phyloP scores from a whole-genome alignment of 1,284 basidiomycete genomes.

The Schizopora paradoxa region DNA sequence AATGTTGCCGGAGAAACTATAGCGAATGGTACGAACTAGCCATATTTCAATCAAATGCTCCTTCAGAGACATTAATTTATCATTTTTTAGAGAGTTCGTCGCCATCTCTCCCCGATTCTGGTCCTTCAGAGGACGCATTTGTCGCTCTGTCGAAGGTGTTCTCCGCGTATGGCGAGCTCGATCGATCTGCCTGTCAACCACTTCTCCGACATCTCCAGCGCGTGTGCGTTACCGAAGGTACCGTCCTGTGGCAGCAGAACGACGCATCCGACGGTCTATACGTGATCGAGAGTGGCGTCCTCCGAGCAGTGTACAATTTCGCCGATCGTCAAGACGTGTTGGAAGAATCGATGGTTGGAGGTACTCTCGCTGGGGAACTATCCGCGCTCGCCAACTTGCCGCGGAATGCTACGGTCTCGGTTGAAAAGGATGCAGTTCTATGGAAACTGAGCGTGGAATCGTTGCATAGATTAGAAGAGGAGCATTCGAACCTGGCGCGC shows the following conservation, averaged over 20 bases:
- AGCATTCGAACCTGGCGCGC: constrained; percentile 60
- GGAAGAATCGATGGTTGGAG: constrained; percentile 89
- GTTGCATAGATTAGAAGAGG: constrained; percentile 56
- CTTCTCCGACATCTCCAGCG: constrained; percentile 74
- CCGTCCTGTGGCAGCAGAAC: constrained; percentile 71
- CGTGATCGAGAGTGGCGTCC: constrained; percentile 78
- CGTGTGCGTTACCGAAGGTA: constrained; percentile 50
- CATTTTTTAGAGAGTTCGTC: neutral
- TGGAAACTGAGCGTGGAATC: constrained; percentile 70
- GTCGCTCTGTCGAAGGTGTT: constrained; percentile 74
- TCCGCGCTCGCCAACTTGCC: constrained; percentile 71
- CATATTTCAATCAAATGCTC: neutral
- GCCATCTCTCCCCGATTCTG: constrained; percentile 15
- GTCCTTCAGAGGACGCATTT: constrained; percentile 46
- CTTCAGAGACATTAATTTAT: neutral
- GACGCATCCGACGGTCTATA: constrained; percentile 80
- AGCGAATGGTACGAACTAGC: constrained; percentile 40
- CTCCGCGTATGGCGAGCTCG: constrained; percentile 55
- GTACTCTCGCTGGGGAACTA: constrained; percentile 86
- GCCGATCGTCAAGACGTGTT: constrained; percentile 60
- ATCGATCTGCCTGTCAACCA: constrained; percentile 43
- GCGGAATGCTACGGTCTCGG: constrained; percentile 82
- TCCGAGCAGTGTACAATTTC: constrained; percentile 78
- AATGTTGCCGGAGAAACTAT: constrained; percentile 74
- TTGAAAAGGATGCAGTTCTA: constrained; percentile 70